These are phyloP conservation scores for Houttuynia cordata DNA, from an alignment of 164 flowering plant genomes.

Conservation along the genomic window DNA sequence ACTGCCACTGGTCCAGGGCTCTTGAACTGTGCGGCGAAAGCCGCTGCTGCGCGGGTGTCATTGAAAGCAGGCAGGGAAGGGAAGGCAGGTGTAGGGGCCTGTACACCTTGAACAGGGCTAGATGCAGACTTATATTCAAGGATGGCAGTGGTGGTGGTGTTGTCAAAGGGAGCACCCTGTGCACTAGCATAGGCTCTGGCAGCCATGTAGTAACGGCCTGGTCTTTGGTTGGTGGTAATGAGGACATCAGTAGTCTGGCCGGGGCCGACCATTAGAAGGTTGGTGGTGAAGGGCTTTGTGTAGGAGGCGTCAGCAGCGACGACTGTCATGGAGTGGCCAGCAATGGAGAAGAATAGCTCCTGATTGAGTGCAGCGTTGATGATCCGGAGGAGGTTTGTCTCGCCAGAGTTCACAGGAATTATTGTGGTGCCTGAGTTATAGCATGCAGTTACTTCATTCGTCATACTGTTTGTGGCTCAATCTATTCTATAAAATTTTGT, in stretches of 20 bases:
- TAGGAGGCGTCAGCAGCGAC: slow-evolving; percentile 76
- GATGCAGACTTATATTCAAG: slow-evolving; percentile 45
- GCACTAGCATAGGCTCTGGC: slow-evolving; percentile 62
- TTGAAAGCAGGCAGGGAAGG: slow-evolving; percentile 58
- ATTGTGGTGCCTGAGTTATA: slow-evolving; percentile 34
- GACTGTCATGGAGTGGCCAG: slow-evolving; percentile 60
- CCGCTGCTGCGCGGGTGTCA: slow-evolving; percentile 52
- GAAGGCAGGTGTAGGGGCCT: slow-evolving; percentile 33
- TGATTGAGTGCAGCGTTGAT: slow-evolving; percentile 65
- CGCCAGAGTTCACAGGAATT: slow-evolving; percentile 54
- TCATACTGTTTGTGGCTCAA: not conserved
- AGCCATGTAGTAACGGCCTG: slow-evolving; percentile 79
- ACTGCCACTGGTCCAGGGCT: slow-evolving; percentile 25
- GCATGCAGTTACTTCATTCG: not conserved
- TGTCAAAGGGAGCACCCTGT: slow-evolving; percentile 55
- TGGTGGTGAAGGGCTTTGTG: slow-evolving; percentile 54
- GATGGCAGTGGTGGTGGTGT: slow-evolving; percentile 87
- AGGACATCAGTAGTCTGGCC: slow-evolving; percentile 86
- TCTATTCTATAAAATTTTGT: no score
- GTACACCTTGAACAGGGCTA: slow-evolving; percentile 11
- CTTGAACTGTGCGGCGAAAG: slow-evolving; percentile 31
- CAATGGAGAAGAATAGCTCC: slow-evolving; percentile 57
- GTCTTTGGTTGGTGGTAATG: slow-evolving; percentile 58
- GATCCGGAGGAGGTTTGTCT: slow-evolving; percentile 59
- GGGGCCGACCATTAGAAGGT: slow-evolving; percentile 68